Evolutionary conservation across 768 basidiomycete species (phyloP).

Genomic region (Calocybe cyanea): DNA sequence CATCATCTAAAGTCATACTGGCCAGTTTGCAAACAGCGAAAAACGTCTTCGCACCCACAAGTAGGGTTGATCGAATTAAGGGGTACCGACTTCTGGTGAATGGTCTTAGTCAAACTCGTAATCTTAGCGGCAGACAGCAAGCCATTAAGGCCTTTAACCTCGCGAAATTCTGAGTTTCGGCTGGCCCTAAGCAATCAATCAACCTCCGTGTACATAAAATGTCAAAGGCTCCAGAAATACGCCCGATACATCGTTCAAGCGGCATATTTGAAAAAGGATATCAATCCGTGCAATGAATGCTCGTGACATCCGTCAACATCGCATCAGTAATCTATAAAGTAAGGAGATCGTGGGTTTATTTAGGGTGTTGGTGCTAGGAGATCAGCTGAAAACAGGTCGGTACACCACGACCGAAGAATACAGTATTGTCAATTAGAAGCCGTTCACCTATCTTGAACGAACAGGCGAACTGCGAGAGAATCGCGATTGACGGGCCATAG

Average conservation of each 20-base stretch:
- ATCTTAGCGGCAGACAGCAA: conserved; percentile 11
- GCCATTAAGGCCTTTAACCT: conserved; percentile 16
- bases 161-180: conserved; percentile 15
- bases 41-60: conserved; percentile 7
- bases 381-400: neutral
- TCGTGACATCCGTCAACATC: conserved; percentile 17
- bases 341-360: conserved; percentile 1
- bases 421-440: neutral
- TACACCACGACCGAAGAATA: conserved; percentile 1
- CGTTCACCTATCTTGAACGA: neutral
- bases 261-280: conserved; percentile 6
- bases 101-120: conserved; percentile 11
- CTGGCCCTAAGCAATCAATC: conserved; percentile 16
- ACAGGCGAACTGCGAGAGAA: conserved; percentile 24
- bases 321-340: conserved; percentile 14
- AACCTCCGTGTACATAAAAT: conserved; percentile 16
- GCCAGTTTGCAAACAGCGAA: conserved; percentile 11
- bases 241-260: conserved; percentile 12
- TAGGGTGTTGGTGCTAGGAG: neutral
- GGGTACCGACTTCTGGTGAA: conserved; percentile 9
- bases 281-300: conserved; percentile 5
- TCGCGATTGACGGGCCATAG: conserved; percentile 28
- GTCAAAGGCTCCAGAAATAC: conserved; percentile 11
- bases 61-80: conserved; percentile 12
- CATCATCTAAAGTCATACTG: conserved; percentile 17